Evolutionary conservation across 257 asterid species (phyloP), one percentile per base, ranked within the genome.

Genomic region (Solanum arcanum): DNA sequence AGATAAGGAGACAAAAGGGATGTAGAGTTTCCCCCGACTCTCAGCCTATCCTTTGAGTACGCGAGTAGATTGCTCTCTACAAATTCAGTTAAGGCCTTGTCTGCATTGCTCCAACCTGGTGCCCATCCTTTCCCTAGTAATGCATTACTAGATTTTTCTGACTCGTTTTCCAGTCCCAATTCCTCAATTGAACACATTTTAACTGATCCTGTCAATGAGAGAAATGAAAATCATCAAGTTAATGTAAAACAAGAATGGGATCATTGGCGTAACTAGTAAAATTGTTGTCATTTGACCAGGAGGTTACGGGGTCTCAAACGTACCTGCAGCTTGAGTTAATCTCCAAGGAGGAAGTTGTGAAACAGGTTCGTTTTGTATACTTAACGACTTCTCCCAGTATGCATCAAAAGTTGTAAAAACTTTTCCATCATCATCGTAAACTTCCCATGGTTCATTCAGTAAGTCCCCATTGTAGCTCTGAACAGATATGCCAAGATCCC

Each of bases 391-490:
- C 14, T 92, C 92, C 99, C 99, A 97, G 84, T 89, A 97, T 37
- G 96, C 90, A 44, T 92, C 88, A 42, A 97, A 97, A 39, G 91
- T 92, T 12, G 96, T 93, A 85, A 94, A 93, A 66, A 94, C 92
- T n/a, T 88, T 90, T 20, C 94, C 95, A 16, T 91, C 90, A 23
- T 94, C 95, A 87, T 92, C 93, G 83, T 90, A 93, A 16, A 93
- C 94, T 88, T 97, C 99, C 99, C 99, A 97, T 8, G 99, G 99
- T 89, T 95, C 98, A 35, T 92, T 90, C 86, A 97, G 86, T 73
- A 95, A 92, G 85, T 97, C 98, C 4, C 96, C 92, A 15, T 93
- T 95, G 81, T 88, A 94, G 93, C 98, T 92, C 83, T 95, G 94
- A 80, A 97, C 97, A 11, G 91, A 85, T 80, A 95, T 84, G 47